Conservation (phyloP, 345 rosid species). For the Eucalyptus erythrocorys region DNA sequence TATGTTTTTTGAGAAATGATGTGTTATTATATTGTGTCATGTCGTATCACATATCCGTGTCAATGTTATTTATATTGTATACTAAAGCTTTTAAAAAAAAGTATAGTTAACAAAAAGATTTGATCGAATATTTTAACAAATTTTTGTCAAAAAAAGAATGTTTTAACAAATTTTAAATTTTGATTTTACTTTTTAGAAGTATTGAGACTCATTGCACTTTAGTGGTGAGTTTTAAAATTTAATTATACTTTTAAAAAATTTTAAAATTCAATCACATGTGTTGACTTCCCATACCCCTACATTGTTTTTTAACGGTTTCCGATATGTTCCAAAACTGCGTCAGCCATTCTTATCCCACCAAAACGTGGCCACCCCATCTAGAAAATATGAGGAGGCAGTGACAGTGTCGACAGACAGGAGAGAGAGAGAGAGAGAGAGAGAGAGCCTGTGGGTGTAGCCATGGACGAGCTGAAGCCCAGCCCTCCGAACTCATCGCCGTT, state of each 20-base stretch:
- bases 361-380: background rate
- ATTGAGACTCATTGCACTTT: too few relatives aligned
- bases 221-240: too few relatives aligned
- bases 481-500: constrained; percentile 16
- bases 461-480: constrained; percentile 16
- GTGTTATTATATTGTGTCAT: rapidly evolving
- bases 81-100: too few relatives aligned
- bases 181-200: too few relatives aligned
- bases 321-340: background rate
- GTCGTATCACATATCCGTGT: rapidly evolving
- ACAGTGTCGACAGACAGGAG: background rate
- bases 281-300: too few relatives aligned
- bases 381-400: too few relatives aligned
- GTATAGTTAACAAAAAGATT: too few relatives aligned
- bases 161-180: too few relatives aligned
- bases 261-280: too few relatives aligned
- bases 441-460: background rate
- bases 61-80: too few relatives aligned
- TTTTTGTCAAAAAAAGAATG: too few relatives aligned
- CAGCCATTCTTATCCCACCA: background rate
- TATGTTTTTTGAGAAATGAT: rapidly evolving
- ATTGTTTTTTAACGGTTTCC: background rate
- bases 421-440: background rate
- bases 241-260: too few relatives aligned
- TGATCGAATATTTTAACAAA: background rate